These are phyloP conservation scores for Cystofilobasidium macerans DNA, from an alignment of 768 basidiomycete species.

Conservation along the genomic window DNA sequence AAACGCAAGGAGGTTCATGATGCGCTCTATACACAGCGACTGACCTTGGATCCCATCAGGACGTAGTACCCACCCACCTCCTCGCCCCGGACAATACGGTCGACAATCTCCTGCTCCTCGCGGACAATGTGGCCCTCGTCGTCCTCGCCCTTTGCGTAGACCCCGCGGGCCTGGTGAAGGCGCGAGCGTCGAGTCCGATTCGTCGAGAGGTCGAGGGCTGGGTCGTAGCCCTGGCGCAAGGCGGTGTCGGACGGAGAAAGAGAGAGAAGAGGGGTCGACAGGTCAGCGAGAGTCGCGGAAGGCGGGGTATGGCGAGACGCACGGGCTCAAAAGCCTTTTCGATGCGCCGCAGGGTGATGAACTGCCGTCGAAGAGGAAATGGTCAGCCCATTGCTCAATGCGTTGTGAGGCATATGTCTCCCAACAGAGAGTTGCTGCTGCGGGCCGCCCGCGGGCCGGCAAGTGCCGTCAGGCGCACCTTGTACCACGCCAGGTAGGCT, in stretches of 20 bases:
- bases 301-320: no score
- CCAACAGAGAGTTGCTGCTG: no score
- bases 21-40: not conserved
- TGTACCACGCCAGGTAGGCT: constrained; percentile 67
- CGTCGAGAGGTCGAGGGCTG: constrained; percentile 54
- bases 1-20: not conserved
- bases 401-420: no score
- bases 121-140: constrained; percentile 49
- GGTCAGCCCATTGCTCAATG: no score
- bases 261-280: not conserved
- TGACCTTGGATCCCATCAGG: constrained; percentile 64
- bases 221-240: constrained; percentile 66
- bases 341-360: constrained; percentile 40
- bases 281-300: constrained; percentile 1
- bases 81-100: constrained; percentile 63
- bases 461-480: constrained; percentile 43
- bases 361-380: constrained; percentile 2
- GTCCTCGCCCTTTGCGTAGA: constrained; percentile 30
- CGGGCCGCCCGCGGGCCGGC: not conserved
- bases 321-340: constrained; percentile 57
- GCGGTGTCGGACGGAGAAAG: not conserved
- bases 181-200: constrained; percentile 3
- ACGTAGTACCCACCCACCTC: constrained; percentile 65
- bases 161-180: constrained; percentile 39
- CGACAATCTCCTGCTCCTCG: constrained; percentile 62